phyloP scores from a whole-genome alignment of 2,329 filamentous ascomycete genomes.

The Colletotrichum somersetense region DNA sequence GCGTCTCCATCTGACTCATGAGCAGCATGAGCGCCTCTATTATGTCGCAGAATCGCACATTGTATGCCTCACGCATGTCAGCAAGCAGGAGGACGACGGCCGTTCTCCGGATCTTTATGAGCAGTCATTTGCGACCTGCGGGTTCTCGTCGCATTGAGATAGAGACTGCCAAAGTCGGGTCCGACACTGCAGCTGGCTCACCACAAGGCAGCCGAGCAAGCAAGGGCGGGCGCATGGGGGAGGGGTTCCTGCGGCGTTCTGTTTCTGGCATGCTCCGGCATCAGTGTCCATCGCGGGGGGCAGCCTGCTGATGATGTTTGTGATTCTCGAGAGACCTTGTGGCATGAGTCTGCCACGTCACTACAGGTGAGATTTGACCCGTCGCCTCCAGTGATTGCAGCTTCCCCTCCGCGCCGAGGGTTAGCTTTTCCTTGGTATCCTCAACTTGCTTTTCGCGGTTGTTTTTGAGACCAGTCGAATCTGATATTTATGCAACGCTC shows the following conservation, averaged over 20 bases:
- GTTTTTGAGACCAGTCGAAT: constrained; percentile 33
- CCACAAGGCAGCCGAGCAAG: neutral
- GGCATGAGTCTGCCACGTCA: constrained; percentile 36
- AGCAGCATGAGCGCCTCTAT: neutral
- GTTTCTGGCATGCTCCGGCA: constrained; percentile 28
- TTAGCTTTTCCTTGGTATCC: neutral
- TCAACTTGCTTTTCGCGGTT: constrained; percentile 1
- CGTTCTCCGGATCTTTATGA: constrained; percentile 24
- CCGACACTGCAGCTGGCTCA: constrained; percentile 24
- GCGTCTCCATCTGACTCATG: constrained; percentile 6
- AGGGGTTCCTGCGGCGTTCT: constrained; percentile 4
- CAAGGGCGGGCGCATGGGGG: constrained; percentile 20
- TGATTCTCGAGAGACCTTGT: constrained; percentile 22
- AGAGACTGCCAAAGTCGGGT: constrained; percentile 18
- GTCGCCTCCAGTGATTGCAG: constrained; percentile 17
- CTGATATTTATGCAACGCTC: constrained; percentile 21
- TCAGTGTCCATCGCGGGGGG: constrained; percentile 13
- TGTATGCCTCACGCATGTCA: constrained; percentile 30
- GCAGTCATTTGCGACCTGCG: constrained; percentile 31
- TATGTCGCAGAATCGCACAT: constrained; percentile 3
- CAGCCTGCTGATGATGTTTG: constrained; percentile 24
- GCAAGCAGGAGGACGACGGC: constrained; percentile 28
- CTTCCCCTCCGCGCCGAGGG: neutral
- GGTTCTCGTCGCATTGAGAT: constrained; percentile 4
- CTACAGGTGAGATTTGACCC: constrained; percentile 38